These are phyloP conservation scores for Cardamine chenopodiifolia DNA, from an alignment of 345 rosid species.

Conservation along the genomic window DNA sequence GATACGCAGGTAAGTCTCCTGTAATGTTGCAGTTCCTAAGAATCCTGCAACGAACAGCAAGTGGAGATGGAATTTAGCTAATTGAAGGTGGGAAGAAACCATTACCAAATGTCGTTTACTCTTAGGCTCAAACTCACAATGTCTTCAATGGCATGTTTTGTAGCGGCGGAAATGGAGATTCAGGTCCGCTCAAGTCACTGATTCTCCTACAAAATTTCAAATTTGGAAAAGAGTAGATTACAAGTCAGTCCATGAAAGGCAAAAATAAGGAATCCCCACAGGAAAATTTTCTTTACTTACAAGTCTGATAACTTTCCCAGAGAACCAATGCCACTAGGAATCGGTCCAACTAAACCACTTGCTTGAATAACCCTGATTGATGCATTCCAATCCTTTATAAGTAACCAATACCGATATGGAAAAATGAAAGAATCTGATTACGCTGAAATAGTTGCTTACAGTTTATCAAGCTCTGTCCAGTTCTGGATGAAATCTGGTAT, in stretches of 20 bases:
- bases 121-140: conserved; percentile 43
- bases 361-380: conserved; percentile 48
- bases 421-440: too few species aligned
- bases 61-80: conserved; percentile 1
- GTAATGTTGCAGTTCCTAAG: conserved; percentile 60
- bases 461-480: conserved; percentile 46
- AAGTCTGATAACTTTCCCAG: conserved; percentile 33
- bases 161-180: conserved; percentile 48
- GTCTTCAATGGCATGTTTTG: conserved; percentile 35
- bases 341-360: conserved; percentile 61
- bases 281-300: conserved; percentile 25
- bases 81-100: neutral
- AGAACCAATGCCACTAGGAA: conserved; percentile 44
- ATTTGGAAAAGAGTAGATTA: conserved; percentile 17
- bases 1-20: conserved; percentile 51
- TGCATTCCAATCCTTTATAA: neutral
- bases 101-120: neutral
- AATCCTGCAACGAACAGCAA: conserved; percentile 43
- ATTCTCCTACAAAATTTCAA: conserved; percentile 53
- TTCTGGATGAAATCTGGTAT: conserved; percentile 63
- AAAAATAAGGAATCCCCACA: neutral
- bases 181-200: conserved; percentile 51
- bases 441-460: too few species aligned
- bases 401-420: neutral
- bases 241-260: neutral